Evolutionary conservation across 1,284 basidiomycete genomes (phyloP).

Genomic region (Leucoagaricus sp.): DNA sequence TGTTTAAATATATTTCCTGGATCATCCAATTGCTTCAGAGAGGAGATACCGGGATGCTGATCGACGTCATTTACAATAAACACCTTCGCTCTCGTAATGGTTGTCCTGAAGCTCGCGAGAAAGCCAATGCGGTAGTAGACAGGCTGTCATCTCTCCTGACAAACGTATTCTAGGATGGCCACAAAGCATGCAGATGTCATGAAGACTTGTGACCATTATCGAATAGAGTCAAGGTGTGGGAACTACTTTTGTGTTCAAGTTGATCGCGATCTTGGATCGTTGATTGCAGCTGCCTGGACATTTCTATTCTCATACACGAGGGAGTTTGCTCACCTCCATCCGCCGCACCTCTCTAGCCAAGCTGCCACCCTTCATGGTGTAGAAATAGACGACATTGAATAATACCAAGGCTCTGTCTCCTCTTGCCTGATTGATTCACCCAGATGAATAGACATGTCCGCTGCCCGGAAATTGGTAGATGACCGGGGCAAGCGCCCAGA

Average conservation of each 20-base stretch:
- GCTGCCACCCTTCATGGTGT: neutral
- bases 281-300: neutral
- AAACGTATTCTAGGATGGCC: neutral
- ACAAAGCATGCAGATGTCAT: neutral
- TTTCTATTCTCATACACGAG: constrained; percentile 14
- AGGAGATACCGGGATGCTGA: neutral
- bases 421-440: neutral
- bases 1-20: too few species aligned
- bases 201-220: neutral
- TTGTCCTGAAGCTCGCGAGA: too few species aligned
- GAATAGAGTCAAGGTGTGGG: neutral
- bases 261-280: constrained; percentile 8
- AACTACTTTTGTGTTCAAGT: neutral
- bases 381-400: neutral
- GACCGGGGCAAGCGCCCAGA: constrained; percentile 11
- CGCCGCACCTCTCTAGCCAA: neutral
- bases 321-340: neutral
- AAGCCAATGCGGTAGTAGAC: too few species aligned
- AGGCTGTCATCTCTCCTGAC: too few species aligned
- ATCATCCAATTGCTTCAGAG: too few species aligned
- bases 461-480: neutral
- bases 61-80: neutral
- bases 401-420: neutral
- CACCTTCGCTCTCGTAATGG: neutral
- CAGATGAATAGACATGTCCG: neutral